phyloP scores from a whole-genome alignment of 1,284 basidiomycete genomes.

The Xanthoconium separans region DNA sequence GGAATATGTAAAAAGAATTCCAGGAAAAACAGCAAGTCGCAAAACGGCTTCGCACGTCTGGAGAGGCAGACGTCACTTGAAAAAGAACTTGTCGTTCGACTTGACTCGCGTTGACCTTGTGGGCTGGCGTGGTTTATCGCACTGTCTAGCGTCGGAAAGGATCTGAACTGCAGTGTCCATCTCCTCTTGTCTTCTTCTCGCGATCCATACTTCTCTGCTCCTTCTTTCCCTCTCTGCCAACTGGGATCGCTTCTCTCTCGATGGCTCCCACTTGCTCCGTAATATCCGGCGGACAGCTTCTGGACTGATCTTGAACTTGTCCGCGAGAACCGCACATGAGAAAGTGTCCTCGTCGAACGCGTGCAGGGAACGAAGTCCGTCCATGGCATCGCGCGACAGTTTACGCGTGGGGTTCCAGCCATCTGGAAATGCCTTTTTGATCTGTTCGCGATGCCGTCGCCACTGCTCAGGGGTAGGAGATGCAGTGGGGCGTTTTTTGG shows the following conservation, averaged over 20 bases:
- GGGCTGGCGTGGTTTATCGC: slow-evolving; percentile 21
- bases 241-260: slow-evolving; percentile 52
- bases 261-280: slow-evolving; percentile 77
- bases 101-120: slow-evolving; percentile 25
- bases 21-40: neutral
- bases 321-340: slow-evolving; percentile 68
- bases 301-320: slow-evolving; percentile 80
- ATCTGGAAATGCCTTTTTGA: slow-evolving; percentile 65
- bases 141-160: slow-evolving; percentile 21
- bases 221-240: slow-evolving; percentile 60
- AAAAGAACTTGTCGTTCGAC: slow-evolving; percentile 40
- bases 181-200: slow-evolving; percentile 44
- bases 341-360: slow-evolving; percentile 67
- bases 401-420: slow-evolving; percentile 88
- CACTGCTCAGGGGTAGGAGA: slow-evolving; percentile 53
- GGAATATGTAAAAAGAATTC: neutral
- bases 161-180: slow-evolving; percentile 33
- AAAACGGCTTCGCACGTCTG: slow-evolving; percentile 16
- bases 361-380: slow-evolving; percentile 75
- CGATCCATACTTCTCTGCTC: slow-evolving; percentile 43
- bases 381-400: slow-evolving; percentile 90
- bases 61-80: slow-evolving; percentile 31
- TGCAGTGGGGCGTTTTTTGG: slow-evolving; percentile 37
- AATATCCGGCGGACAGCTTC: slow-evolving; percentile 87
- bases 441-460: slow-evolving; percentile 52